A percentile compares a stretch with the other conserved stretches of the same genome.
phyloP scores from a whole-genome alignment of 1,284 basidiomycete species.

The Trichosporon faecale region DNA sequence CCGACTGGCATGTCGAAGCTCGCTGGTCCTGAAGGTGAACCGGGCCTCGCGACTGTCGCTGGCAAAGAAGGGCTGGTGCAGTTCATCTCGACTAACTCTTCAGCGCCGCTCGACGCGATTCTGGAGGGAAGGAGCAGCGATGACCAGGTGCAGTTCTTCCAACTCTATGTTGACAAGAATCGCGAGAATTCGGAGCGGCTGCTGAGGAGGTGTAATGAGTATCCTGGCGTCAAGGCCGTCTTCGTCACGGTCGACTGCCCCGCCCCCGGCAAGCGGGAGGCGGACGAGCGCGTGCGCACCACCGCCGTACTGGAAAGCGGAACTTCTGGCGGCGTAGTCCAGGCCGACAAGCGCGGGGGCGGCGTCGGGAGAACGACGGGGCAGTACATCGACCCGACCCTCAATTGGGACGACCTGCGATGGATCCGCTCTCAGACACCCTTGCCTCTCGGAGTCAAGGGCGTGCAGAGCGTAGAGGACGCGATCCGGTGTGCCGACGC shows the following conservation, averaged over 20 bases:
- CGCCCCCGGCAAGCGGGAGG: slow-evolving; percentile 52
- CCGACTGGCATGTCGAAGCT: slow-evolving; percentile 53
- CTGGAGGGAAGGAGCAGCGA: slow-evolving; percentile 31
- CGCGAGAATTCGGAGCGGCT: slow-evolving; percentile 47
- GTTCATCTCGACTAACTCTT: slow-evolving; percentile 52
- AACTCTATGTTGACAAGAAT: slow-evolving; percentile 52
- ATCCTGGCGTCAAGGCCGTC: slow-evolving; percentile 46
- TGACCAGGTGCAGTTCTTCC: slow-evolving; percentile 51
- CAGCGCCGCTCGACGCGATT: slow-evolving; percentile 46
- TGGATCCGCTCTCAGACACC: slow-evolving; percentile 48
- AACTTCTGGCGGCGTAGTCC: slow-evolving; percentile 49
- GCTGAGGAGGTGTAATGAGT: slow-evolving; percentile 38
- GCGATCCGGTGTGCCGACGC: slow-evolving; percentile 49
- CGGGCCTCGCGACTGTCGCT: slow-evolving; percentile 44
- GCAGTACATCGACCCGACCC: slow-evolving; percentile 49
- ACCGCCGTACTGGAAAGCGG: slow-evolving; percentile 48
- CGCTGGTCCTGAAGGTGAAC: slow-evolving; percentile 48
- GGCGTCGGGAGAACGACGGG: slow-evolving; percentile 51
- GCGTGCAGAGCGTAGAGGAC: slow-evolving; percentile 53
- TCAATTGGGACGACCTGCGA: slow-evolving; percentile 48
- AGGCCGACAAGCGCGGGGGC: slow-evolving; percentile 47
- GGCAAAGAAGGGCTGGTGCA: slow-evolving; percentile 48
- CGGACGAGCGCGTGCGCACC: slow-evolving; percentile 49
- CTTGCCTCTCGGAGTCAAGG: slow-evolving; percentile 51
- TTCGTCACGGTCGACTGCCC: slow-evolving; percentile 53